Conservation (phyloP, 2,329 filamentous ascomycete species). For the Xylaria digitata region DNA sequence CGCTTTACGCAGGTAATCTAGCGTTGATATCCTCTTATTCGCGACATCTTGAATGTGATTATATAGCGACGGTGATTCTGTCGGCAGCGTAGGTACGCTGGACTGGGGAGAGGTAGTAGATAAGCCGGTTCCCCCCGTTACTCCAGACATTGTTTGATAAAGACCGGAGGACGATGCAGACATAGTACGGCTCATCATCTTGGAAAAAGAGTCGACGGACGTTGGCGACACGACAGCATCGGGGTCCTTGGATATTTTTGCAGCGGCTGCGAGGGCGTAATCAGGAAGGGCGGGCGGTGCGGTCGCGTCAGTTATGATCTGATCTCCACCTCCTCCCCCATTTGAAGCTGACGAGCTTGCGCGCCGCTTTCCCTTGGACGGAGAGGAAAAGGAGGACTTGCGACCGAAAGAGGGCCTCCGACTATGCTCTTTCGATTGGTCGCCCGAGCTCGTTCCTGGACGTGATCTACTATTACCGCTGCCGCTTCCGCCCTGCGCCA, state of each 20-base stretch:
- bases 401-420: conserved; percentile 65
- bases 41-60: conserved; percentile 84
- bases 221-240: conserved; percentile 51
- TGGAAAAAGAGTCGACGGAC: conserved; percentile 54
- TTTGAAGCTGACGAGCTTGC: conserved; percentile 57
- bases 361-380: conserved; percentile 53
- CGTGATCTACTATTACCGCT: conserved; percentile 46
- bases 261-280: conserved; percentile 62
- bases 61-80: conserved; percentile 62
- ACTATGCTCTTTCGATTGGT: conserved; percentile 52
- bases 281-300: conserved; percentile 66
- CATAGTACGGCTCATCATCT: conserved; percentile 59
- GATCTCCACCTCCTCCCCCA: conserved; percentile 48
- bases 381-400: conserved; percentile 63
- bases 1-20: conserved; percentile 94
- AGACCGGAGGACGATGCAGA: conserved; percentile 43
- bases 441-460: conserved; percentile 53
- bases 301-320: conserved; percentile 56
- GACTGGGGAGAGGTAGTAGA: conserved; percentile 44
- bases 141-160: conserved; percentile 41
- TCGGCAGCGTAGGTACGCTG: conserved; percentile 51
- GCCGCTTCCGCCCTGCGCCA: conserved; percentile 23
- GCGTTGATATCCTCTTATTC: conserved; percentile 90
- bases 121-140: conserved; percentile 45
- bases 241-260: conserved; percentile 52